Conservation (phyloP, 140 eudicot genomes). For the Cichorium intybus region DNA sequence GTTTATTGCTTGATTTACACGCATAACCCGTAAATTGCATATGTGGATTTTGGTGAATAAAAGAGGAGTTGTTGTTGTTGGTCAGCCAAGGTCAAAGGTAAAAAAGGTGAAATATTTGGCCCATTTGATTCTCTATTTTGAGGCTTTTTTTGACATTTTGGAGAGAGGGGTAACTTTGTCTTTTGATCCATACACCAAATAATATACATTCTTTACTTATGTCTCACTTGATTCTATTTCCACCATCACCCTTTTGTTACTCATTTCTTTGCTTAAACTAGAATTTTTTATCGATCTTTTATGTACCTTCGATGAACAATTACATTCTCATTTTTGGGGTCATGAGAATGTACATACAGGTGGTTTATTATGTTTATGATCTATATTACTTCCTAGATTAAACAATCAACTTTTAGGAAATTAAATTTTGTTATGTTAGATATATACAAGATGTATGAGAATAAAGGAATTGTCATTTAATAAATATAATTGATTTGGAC, state of each 20-base stretch:
- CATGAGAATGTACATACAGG: slow-evolving; percentile 19
- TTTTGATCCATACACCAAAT: slow-evolving; percentile 20
- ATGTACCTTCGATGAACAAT: slow-evolving; percentile 7
- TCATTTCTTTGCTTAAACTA: slow-evolving; percentile 14
- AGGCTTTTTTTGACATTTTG: slow-evolving; percentile 34
- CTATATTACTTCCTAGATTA: background rate
- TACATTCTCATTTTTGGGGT: slow-evolving; percentile 1
- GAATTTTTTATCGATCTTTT: background rate
- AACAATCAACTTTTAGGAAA: too few species aligned
- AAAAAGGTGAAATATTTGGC: slow-evolving; percentile 33
- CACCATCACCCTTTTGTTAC: slow-evolving; percentile 26
- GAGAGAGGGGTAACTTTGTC: slow-evolving; percentile 19
- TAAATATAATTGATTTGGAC: too few species aligned
- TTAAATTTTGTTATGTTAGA: too few species aligned
- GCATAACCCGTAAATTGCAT: slow-evolving; percentile 31
- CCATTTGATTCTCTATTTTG: slow-evolving; percentile 31
- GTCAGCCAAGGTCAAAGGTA: slow-evolving; percentile 35
- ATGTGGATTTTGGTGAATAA: slow-evolving; percentile 29
- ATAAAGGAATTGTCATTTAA: too few species aligned
- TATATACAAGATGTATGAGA: too few species aligned
- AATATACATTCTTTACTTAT: slow-evolving; percentile 31
- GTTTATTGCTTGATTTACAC: slow-evolving; percentile 40
- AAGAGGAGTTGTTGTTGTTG: slow-evolving; percentile 30
- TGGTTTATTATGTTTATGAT: background rate
- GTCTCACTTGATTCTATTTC: slow-evolving; percentile 36